Conservation (phyloP, 306 rosid species). For the Gillenia trifoliata region DNA sequence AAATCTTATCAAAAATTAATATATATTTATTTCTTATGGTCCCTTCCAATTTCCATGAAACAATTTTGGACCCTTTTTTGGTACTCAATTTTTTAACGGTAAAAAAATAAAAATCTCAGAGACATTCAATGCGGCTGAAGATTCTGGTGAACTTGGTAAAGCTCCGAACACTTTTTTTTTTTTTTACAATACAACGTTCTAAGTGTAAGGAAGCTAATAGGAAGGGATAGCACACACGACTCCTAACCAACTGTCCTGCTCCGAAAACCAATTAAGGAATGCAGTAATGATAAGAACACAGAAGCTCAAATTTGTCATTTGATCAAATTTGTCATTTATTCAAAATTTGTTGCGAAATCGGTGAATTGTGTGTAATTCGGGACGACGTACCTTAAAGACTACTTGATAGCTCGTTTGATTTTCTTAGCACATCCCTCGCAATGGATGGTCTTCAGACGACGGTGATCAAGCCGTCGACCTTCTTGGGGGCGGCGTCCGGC, state of each 20-base stretch:
- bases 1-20: background rate
- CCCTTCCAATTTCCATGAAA: background rate
- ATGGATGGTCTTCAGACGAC: slow-evolving; percentile 64
- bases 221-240: too few species aligned
- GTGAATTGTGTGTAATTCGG: background rate
- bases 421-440: slow-evolving; percentile 84
- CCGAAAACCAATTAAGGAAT: too few species aligned
- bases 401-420: slow-evolving; percentile 48
- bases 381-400: slow-evolving; percentile 44
- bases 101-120: too few species aligned
- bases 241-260: too few species aligned
- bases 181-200: too few species aligned
- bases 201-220: too few species aligned
- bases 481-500: slow-evolving; percentile 32
- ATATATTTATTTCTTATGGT: too few species aligned
- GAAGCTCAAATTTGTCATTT: background rate
- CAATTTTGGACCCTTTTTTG: background rate
- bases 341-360: background rate
- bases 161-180: too few species aligned
- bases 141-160: background rate
- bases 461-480: slow-evolving; percentile 35
- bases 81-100: background rate
- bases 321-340: too few species aligned
- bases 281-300: background rate
- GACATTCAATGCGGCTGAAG: background rate